These are phyloP conservation scores for Agrostemma githago DNA, from an alignment of 148 eudicot species.

Conservation along the genomic window DNA sequence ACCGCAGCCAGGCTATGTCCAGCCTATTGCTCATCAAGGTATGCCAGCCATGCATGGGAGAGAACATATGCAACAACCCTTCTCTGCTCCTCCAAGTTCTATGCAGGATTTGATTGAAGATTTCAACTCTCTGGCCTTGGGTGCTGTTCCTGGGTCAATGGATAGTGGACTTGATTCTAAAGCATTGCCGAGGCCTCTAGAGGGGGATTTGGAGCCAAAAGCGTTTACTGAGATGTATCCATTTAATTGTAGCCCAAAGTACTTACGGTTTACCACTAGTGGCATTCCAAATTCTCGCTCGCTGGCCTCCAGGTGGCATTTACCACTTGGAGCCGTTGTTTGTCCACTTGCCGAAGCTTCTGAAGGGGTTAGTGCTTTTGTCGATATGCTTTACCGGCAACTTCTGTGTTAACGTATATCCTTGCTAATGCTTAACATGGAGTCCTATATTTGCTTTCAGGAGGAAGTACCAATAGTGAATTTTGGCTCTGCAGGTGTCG, in stretches of 20 bases:
- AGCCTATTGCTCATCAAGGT: constrained; percentile 38
- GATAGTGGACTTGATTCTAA: constrained; percentile 75
- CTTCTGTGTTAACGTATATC: constrained; percentile 6
- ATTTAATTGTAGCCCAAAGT: constrained; percentile 71
- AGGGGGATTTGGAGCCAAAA: constrained; percentile 72
- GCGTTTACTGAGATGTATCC: constrained; percentile 51
- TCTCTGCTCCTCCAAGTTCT: constrained; percentile 55
- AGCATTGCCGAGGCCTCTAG: constrained; percentile 79
- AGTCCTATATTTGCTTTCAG: constrained; percentile 37
- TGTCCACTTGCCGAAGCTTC: constrained; percentile 99
- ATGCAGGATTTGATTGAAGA: constrained; percentile 68
- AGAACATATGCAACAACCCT: constrained; percentile 44
- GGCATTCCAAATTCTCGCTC: constrained; percentile 89
- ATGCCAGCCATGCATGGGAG: constrained; percentile 42
- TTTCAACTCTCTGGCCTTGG: constrained; percentile 72
- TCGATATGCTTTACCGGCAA: not conserved
- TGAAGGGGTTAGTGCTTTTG: constrained; percentile 61
- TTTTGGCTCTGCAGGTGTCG: constrained; percentile 78
- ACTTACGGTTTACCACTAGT: constrained; percentile 71
- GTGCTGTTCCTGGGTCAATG: constrained; percentile 73
- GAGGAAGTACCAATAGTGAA: constrained; percentile 93
- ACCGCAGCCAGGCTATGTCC: constrained; percentile 51
- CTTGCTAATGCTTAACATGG: constrained; percentile 16
- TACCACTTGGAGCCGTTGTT: constrained; percentile 96
- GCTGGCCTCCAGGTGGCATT: constrained; percentile 90